Evolutionary conservation across 208 protist genomes (phyloP).

Genomic region (Jaenimonas drosophilae): DNA sequence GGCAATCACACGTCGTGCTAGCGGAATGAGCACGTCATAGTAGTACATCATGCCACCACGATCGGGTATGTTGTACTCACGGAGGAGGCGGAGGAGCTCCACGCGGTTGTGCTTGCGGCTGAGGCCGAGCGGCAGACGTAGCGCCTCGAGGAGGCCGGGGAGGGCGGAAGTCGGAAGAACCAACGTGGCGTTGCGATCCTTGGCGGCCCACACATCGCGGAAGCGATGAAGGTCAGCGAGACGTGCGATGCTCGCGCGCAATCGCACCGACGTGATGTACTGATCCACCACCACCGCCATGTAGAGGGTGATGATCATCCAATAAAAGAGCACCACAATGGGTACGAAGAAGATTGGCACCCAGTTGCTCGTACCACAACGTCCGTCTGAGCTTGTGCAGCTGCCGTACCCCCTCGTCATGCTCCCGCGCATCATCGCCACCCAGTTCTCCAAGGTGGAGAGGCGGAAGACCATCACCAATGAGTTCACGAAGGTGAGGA

Average conservation of each 20-base stretch:
- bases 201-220: slow-evolving; percentile 51
- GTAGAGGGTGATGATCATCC: slow-evolving; percentile 71
- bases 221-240: slow-evolving; percentile 75
- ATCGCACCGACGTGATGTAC: slow-evolving; percentile 66
- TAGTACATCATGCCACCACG: slow-evolving; percentile 77
- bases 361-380: slow-evolving; percentile 70
- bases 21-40: slow-evolving; percentile 75
- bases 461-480: slow-evolving; percentile 86
- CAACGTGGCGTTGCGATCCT: slow-evolving; percentile 70
- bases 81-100: slow-evolving; percentile 66
- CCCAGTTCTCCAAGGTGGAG: slow-evolving; percentile 83
- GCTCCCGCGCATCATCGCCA: slow-evolving; percentile 71
- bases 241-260: slow-evolving; percentile 53
- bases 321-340: slow-evolving; percentile 68
- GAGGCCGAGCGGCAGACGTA: slow-evolving; percentile 78
- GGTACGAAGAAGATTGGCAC: slow-evolving; percentile 78
- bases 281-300: slow-evolving; percentile 78
- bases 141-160: slow-evolving; percentile 62
- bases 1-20: slow-evolving; percentile 74
- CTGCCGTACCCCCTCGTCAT: slow-evolving; percentile 35
- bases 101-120: slow-evolving; percentile 49
- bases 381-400: slow-evolving; percentile 19
- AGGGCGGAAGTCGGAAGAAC: slow-evolving; percentile 44
- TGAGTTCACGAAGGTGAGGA: slow-evolving; percentile 70
- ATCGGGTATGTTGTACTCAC: slow-evolving; percentile 85